Evolutionary conservation across 2,329 filamentous ascomycete genomes (phyloP), one percentile per base, ranked within the genome.

Genomic region (Berkeleyomyces basicola): DNA sequence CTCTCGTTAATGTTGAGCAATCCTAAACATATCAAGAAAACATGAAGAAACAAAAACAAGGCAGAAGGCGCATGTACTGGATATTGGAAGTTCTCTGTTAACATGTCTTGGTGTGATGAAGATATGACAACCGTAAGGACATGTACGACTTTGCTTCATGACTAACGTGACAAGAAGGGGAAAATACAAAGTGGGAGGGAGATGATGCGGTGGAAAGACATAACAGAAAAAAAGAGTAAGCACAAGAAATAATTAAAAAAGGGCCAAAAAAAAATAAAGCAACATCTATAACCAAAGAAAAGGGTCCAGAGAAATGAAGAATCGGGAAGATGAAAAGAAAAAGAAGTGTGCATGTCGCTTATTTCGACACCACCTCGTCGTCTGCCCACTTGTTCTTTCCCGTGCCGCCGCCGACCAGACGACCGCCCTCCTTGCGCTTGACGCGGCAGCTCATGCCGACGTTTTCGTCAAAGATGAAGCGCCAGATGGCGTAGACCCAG

Each of bases 401-500:
- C 31, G 70, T 69, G 14, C 71, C 73, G 1, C 75, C 77, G 7
- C 82, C 82, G 7, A 85, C 83, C 10, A 82, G 70, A 36, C 82
- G 74, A 0, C 83, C 83, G 7, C 91, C 90, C 68, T 92, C 82
- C 71, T 87, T 87, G 68, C 93, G 79, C 84, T 99, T 99, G 44
- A 99, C 91, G 63, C 93, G 82, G 74, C 90, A 96, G 76, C 84
- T 92, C 71, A 96, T 81, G 36, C 92, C 91, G 55, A 97, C 90
- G 68, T 88, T 84, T 69, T 88, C 84, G 72, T 99, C 93, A 75
- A 85, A 82, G 67, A 99, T 88, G 75, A 99, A 99, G 64, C 92
- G 89, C 90, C 90, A 97, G 68, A 97, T 87, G 60, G 95, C 92
- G 71, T 88, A 86, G 7, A 85, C 81, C 93, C 93, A 99, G 79